Percentiles rank a stretch among this genome's conserved stretches.
Evolutionary conservation across 1,284 basidiomycete species (phyloP).

Genomic region (Apiotrichum porosum): DNA sequence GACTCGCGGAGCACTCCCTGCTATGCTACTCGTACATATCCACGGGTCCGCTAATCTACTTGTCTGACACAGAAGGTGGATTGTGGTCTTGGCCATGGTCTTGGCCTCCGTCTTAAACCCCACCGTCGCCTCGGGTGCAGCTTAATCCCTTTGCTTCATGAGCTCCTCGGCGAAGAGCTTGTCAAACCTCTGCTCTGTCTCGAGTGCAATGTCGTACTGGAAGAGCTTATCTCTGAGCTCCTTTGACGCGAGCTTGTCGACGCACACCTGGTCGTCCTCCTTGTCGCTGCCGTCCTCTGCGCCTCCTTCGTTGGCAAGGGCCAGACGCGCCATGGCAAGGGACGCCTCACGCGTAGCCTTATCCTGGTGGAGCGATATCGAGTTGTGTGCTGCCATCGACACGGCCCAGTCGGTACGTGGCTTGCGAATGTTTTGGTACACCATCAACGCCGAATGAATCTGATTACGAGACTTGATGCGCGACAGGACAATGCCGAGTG

Average conservation of each 20-base stretch:
- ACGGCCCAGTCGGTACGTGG: constrained; percentile 44
- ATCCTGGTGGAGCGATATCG: constrained; percentile 38
- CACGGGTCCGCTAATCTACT: too few relatives aligned
- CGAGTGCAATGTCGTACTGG: constrained; percentile 17
- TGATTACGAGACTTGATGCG: constrained; percentile 38
- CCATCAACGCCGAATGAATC: constrained; percentile 32
- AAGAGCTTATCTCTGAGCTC: constrained; percentile 20
- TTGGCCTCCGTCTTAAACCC: too few relatives aligned
- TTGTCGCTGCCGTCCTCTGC: constrained; percentile 16
- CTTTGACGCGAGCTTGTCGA: constrained; percentile 49
- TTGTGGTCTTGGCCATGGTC: too few relatives aligned
- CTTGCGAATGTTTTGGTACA: constrained; percentile 46
- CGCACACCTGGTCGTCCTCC: constrained; percentile 19
- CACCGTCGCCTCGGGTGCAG: too few relatives aligned
- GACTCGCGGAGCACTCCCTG: too few relatives aligned
- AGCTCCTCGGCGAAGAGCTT: constrained; percentile 10
- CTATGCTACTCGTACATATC: too few relatives aligned
- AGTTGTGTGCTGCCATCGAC: constrained; percentile 38
- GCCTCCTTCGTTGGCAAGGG: constrained; percentile 19
- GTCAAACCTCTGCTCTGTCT: constrained; percentile 3
- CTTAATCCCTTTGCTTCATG: not conserved
- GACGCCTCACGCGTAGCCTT: constrained; percentile 24
- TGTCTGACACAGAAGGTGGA: too few relatives aligned
- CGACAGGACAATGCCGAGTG: constrained; percentile 38
- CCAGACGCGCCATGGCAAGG: constrained; percentile 22